These are phyloP conservation scores for Salvia splendens DNA, from an alignment of 257 asterid species.

Conservation along the genomic window DNA sequence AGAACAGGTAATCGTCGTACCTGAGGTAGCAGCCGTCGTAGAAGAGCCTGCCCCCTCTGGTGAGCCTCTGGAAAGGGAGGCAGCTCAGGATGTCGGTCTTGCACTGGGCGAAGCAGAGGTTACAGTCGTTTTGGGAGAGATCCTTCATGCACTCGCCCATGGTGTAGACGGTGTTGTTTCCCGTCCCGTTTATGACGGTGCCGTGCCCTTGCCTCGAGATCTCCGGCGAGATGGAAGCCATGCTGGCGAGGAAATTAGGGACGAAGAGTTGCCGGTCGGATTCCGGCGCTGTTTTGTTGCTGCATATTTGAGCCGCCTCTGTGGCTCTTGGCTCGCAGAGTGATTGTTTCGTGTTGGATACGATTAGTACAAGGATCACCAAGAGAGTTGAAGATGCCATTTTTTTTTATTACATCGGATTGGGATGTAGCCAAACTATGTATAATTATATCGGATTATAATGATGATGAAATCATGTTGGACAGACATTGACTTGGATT, in stretches of 20 bases:
- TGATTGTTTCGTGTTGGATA: conserved; percentile 22
- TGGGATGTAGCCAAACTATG: neutral
- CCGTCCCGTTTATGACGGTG: conserved; percentile 47
- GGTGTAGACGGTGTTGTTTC: conserved; percentile 55
- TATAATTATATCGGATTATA: too few species aligned
- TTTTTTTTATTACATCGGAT: neutral
- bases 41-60: conserved; percentile 52
- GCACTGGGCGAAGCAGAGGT: conserved; percentile 63
- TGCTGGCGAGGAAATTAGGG: conserved; percentile 49
- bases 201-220: conserved; percentile 43
- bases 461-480: too few species aligned
- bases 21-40: conserved; percentile 67
- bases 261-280: conserved; percentile 49
- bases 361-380: conserved; percentile 17
- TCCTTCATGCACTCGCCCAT: conserved; percentile 71
- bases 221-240: conserved; percentile 48
- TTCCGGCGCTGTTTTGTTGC: conserved; percentile 45
- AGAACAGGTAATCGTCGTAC: conserved; percentile 61
- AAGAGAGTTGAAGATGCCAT: conserved; percentile 25
- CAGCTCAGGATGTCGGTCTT: conserved; percentile 55
- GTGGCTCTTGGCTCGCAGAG: conserved; percentile 57
- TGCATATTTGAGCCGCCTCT: conserved; percentile 51
- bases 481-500: too few species aligned
- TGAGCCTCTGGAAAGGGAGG: conserved; percentile 51
- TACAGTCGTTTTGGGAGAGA: conserved; percentile 58